These are phyloP conservation scores for Lobosporangium transversale DNA, from an alignment of 192 early-diverging fungal genomes.

Conservation along the genomic window DNA sequence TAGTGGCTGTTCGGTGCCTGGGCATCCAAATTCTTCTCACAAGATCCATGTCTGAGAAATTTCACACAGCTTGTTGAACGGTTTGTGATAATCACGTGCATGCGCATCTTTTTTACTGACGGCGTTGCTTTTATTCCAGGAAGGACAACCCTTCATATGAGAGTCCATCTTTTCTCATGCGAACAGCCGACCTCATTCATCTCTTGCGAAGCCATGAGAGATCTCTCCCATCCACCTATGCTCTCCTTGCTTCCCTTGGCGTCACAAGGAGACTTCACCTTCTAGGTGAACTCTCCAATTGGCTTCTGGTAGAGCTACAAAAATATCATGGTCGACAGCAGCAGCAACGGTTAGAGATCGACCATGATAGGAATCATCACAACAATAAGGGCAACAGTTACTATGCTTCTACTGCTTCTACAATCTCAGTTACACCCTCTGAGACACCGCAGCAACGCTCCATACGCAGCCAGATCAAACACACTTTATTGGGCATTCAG, in stretches of 20 bases:
- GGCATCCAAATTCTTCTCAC: too few species aligned
- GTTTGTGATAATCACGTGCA: too few species aligned
- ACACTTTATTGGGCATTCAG: conserved; percentile 28
- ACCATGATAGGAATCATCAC: too few species aligned
- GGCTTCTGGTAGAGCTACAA: conserved; percentile 26
- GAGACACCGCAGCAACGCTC: conserved; percentile 23
- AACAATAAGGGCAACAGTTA: too few species aligned
- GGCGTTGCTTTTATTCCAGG: too few species aligned
- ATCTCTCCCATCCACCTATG: background rate
- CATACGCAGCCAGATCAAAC: conserved; percentile 29
- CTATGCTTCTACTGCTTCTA: too few species aligned
- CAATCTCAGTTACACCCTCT: too few species aligned
- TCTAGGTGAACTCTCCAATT: conserved; percentile 43
- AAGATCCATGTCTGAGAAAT: too few species aligned
- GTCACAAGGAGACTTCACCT: conserved; percentile 22
- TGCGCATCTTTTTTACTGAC: too few species aligned
- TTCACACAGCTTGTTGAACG: too few species aligned
- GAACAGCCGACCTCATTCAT: conserved; percentile 37
- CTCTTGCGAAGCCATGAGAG: conserved; percentile 35
- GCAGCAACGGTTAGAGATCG: too few species aligned
- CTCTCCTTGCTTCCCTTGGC: conserved; percentile 14
- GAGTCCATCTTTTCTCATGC: conserved; percentile 13
- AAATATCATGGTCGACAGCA: conserved; percentile 31
- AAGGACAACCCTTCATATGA: background rate
- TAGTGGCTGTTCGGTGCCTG: too few species aligned